Evolutionary conservation across 169 alveolate genomes (phyloP).

Genomic region (Plasmodium gonderi): DNA sequence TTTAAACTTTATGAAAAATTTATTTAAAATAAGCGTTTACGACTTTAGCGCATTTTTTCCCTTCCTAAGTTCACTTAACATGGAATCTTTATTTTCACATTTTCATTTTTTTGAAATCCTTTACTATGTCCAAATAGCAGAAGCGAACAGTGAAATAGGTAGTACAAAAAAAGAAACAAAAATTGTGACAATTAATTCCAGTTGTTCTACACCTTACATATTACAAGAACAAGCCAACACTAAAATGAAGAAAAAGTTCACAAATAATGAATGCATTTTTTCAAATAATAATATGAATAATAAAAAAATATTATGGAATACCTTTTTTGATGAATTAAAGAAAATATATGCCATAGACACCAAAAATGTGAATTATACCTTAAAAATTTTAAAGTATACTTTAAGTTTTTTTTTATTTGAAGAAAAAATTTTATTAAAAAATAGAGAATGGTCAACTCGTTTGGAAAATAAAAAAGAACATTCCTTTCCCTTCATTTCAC

Average conservation of each 20-base stretch:
- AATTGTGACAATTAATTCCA: neutral
- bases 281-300: conserved; percentile 41
- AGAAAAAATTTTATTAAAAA: neutral
- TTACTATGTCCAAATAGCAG: conserved; percentile 5
- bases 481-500: conserved; percentile 27
- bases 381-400: conserved; percentile 41
- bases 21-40: conserved; percentile 39
- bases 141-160: neutral
- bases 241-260: neutral
- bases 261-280: conserved; percentile 42
- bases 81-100: conserved; percentile 27
- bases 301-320: conserved; percentile 48
- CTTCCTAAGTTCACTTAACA: conserved; percentile 17
- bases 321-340: conserved; percentile 42
- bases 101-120: conserved; percentile 62
- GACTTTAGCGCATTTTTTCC: conserved; percentile 48
- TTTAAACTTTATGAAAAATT: conserved; percentile 25
- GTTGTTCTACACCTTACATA: neutral
- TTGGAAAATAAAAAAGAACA: conserved; percentile 10
- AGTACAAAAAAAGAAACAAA: conserved; percentile 1
- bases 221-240: neutral
- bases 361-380: conserved; percentile 60
- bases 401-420: conserved; percentile 60
- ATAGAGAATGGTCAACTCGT: neutral
- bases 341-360: conserved; percentile 17